These are phyloP conservation scores for Vararia minispora DNA, from an alignment of 768 basidiomycete species.

Conservation along the genomic window DNA sequence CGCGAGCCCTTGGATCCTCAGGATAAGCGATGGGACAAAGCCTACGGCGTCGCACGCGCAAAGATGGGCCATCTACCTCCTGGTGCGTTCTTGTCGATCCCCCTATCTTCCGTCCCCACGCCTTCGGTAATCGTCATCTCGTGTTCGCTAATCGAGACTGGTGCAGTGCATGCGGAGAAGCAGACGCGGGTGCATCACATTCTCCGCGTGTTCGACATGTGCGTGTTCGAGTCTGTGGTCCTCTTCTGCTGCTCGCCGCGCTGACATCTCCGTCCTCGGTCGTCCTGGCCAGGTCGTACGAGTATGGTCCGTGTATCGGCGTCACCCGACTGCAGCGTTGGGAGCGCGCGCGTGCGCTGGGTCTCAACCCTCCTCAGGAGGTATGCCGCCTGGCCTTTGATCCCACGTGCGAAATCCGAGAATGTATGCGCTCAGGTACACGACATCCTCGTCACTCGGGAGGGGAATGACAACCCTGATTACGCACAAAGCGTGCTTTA, in stretches of 20 bases:
- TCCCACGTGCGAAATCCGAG: too few species aligned
- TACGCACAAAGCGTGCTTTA: slow-evolving; percentile 9
- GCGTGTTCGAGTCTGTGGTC: slow-evolving; percentile 15
- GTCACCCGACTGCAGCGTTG: slow-evolving; percentile 79
- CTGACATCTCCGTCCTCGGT: too few species aligned
- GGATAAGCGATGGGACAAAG: slow-evolving; percentile 13
- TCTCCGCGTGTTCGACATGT: slow-evolving; percentile 74
- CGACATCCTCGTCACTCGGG: slow-evolving; percentile 9
- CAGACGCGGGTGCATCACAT: slow-evolving; percentile 60
- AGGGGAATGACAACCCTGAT: slow-evolving; percentile 7
- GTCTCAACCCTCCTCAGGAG: slow-evolving; percentile 71
- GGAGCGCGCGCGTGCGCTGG: slow-evolving; percentile 72
- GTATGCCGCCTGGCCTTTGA: slow-evolving; percentile 27
- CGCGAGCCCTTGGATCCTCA: slow-evolving; percentile 5
- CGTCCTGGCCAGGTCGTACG: slow-evolving; percentile 42
- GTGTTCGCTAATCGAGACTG: background rate
- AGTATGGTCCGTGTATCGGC: slow-evolving; percentile 74
- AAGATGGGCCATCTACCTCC: slow-evolving; percentile 14
- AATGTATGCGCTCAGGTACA: slow-evolving; percentile 1
- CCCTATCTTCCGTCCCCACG: background rate
- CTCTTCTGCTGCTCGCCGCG: background rate
- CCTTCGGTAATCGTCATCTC: too few species aligned
- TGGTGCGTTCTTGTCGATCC: slow-evolving; percentile 5
- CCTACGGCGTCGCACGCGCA: slow-evolving; percentile 7
- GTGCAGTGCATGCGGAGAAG: slow-evolving; percentile 51